phyloP scores from a whole-genome alignment of 1,284 basidiomycete species.

The Malassezia slooffiae region DNA sequence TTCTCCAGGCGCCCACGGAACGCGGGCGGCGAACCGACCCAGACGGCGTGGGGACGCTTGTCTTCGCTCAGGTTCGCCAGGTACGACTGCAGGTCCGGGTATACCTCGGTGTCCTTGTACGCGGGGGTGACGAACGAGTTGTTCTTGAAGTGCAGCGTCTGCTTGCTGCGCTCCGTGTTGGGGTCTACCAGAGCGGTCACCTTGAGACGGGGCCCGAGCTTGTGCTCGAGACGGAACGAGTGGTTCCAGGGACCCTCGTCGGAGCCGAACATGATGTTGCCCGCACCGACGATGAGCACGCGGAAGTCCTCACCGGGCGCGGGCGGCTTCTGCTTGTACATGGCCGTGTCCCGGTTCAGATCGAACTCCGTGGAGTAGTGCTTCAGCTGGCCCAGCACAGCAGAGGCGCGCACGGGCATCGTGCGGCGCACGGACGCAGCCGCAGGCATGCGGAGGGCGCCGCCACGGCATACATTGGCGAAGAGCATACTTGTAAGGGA shows the following conservation, averaged over 20 bases:
- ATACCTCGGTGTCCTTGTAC: slow-evolving; percentile 80
- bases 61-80: slow-evolving; percentile 55
- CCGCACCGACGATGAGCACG: slow-evolving; percentile 42
- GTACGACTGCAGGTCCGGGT: slow-evolving; percentile 78
- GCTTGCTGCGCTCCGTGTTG: slow-evolving; percentile 65
- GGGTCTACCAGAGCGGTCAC: slow-evolving; percentile 91
- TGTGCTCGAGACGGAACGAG: slow-evolving; percentile 49
- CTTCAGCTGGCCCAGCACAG: no score
- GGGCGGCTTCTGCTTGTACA: slow-evolving; percentile 42
- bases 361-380: no score
- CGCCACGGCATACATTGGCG: no score
- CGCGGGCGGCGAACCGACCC: slow-evolving; percentile 84
- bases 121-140: slow-evolving; percentile 84
- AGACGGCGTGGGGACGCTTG: slow-evolving; percentile 56
- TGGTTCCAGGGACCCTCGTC: slow-evolving; percentile 46
- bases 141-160: slow-evolving; percentile 77
- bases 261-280: slow-evolving; percentile 42
- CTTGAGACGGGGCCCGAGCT: slow-evolving; percentile 89
- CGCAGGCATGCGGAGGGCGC: no score
- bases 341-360: slow-evolving; percentile 29
- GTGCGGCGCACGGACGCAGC: no score
- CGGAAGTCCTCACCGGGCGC: slow-evolving; percentile 41
- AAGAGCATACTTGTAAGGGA: no score
- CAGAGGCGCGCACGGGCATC: no score
- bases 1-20: slow-evolving; percentile 55